These are phyloP conservation scores for Sporisorium sorghi DNA, from an alignment of 1,284 basidiomycete genomes.

Conservation along the genomic window DNA sequence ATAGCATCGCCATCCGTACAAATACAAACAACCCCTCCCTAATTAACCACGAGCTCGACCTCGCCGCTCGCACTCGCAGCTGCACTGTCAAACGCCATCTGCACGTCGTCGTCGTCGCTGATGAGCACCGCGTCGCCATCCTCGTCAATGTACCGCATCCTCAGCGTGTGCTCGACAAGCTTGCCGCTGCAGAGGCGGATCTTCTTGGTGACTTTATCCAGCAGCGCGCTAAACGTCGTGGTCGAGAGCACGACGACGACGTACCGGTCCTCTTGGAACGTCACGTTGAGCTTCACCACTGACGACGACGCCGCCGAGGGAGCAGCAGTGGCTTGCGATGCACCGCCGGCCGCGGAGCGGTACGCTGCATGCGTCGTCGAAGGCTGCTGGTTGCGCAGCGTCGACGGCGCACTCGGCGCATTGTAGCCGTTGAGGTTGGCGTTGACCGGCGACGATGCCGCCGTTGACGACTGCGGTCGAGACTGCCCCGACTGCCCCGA, in stretches of 20 bases:
- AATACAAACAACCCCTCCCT: not conserved
- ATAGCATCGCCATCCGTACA: not conserved
- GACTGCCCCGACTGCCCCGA: constrained; percentile 49
- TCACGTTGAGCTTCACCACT: constrained; percentile 73
- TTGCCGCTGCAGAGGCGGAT: constrained; percentile 75
- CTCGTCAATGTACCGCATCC: constrained; percentile 64
- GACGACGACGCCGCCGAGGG: constrained; percentile 13
- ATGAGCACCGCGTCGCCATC: constrained; percentile 67
- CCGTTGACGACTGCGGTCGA: constrained; percentile 50
- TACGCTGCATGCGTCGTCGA: too few species aligned
- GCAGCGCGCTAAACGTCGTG: constrained; percentile 82
- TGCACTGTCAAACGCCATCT: constrained; percentile 63
- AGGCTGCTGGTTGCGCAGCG: not conserved
- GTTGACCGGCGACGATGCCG: constrained; percentile 59
- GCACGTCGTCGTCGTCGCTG: constrained; percentile 65
- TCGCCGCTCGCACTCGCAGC: constrained; percentile 18
- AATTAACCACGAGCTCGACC: constrained; percentile 49
- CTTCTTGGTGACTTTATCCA: constrained; percentile 91
- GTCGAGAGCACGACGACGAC: constrained; percentile 85
- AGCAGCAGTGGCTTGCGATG: too few species aligned
- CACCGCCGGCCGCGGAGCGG: too few species aligned
- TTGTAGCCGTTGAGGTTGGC: constrained; percentile 12
- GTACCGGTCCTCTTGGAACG: constrained; percentile 89
- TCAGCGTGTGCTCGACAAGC: constrained; percentile 22
- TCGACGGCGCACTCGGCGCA: not conserved